Conservation (phyloP, 768 basidiomycete genomes). For the Strobilomyces echinocephalus region DNA sequence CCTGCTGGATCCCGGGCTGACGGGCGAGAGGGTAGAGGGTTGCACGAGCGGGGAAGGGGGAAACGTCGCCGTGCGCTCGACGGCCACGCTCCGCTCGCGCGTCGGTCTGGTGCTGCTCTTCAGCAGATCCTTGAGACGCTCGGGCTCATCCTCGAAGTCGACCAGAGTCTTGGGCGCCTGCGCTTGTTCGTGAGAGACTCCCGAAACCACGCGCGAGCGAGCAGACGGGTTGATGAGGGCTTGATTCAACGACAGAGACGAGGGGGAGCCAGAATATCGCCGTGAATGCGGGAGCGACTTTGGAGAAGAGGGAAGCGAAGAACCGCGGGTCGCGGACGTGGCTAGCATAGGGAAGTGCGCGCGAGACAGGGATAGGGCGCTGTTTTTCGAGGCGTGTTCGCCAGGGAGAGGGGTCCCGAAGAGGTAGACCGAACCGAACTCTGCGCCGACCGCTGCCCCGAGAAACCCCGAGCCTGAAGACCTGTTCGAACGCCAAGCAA, state of each 20-base stretch:
- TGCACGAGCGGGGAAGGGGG: constrained; percentile 11
- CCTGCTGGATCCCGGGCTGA: constrained; percentile 16
- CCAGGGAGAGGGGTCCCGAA: constrained; percentile 25
- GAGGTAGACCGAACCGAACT: constrained; percentile 24
- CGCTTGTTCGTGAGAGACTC: constrained; percentile 61
- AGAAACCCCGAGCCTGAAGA: constrained; percentile 8
- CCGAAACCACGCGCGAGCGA: constrained; percentile 65
- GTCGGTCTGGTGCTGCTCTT: constrained; percentile 41
- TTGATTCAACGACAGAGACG: constrained; percentile 32
- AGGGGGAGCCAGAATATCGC: constrained; percentile 34
- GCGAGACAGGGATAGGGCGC: constrained; percentile 12
- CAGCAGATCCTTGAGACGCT: constrained; percentile 68
- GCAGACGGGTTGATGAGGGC: constrained; percentile 51
- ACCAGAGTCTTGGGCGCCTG: constrained; percentile 77
- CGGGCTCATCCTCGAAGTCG: constrained; percentile 78
- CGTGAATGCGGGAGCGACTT: constrained; percentile 19
- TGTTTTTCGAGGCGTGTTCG: constrained; percentile 11
- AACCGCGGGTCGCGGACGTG: neutral
- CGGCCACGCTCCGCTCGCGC: constrained; percentile 26
- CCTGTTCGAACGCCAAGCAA: constrained; percentile 14
- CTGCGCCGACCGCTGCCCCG: constrained; percentile 20
- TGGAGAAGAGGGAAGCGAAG: constrained; percentile 22
- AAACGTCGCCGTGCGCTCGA: constrained; percentile 23
- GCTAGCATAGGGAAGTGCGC: constrained; percentile 4
- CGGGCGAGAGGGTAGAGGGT: constrained; percentile 3